Evolutionary conservation across 805 yeast genomes (phyloP), one percentile per base, ranked within the genome.

Genomic region (Ogataea neopini): DNA sequence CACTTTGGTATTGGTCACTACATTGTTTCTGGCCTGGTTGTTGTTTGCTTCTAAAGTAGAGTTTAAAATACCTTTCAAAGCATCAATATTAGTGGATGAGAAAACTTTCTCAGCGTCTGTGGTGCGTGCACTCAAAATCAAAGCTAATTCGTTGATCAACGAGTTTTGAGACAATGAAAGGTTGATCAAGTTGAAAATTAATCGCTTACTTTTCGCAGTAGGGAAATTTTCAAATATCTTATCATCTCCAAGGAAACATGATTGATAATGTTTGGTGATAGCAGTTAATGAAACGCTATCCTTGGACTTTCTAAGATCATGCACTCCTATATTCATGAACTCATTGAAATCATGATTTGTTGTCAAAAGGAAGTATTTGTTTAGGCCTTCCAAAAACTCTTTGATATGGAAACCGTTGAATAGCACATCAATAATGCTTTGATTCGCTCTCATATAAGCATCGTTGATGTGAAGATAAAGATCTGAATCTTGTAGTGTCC

Each of bases 381-480:
- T 83, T 40, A 88, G 66, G 9, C 73, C 67, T 3, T 61, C 54
- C 2, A 89, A 55, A 44, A 86, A 65, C 1, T 60, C 61, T 0
- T 60, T 54, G 14, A 92, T 70, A 26, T 79, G 67, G 56, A 78
- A 87, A 0, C 92, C 89, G 11, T 76, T 70, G 46, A 79, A 74
- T 25, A 87, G 70, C 36, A 91, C 64, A 30, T 75, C 71, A 49
- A 84, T 62, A 15, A 89, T 70, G 18, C 80, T 60, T 25, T 66
- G 67, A 62, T 90, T 91, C 0, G 97, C 90, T 34, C 84, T 70
- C 8, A 69, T 58, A 56, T 86, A 88, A 33, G 87, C 85, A 18
- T 74, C 72, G 40, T 80, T 74, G 14, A 92, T 72, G 39, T 76
- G 77, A 19, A 81, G 61, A 36, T 76, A 73, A 20, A 91, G 35